Conservation (phyloP, 352 stramenopile genomes). For the Pythium monospermum region DNA sequence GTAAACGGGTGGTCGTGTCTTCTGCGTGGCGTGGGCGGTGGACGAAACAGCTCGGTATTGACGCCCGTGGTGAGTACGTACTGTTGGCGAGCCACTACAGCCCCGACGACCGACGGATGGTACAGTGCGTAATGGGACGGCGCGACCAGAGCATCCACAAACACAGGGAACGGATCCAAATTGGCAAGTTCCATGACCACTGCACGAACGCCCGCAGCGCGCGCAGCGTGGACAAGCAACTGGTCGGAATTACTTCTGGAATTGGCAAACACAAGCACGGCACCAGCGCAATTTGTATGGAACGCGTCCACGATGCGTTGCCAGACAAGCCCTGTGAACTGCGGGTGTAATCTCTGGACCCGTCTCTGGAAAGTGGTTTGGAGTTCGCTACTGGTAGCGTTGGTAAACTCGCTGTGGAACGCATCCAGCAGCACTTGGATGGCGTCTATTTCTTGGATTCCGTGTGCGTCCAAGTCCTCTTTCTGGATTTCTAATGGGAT, state of each 20-base stretch:
- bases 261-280: slow-evolving; percentile 48
- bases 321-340: slow-evolving; percentile 28
- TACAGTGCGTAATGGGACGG: slow-evolving; percentile 44
- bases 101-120: slow-evolving; percentile 34
- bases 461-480: slow-evolving; percentile 1
- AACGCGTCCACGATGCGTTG: slow-evolving; percentile 20
- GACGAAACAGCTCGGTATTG: slow-evolving; percentile 31
- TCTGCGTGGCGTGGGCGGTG: too few relatives aligned
- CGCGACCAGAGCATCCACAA: slow-evolving; percentile 44
- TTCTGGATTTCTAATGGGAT: slow-evolving; percentile 7
- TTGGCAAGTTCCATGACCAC: slow-evolving; percentile 55
- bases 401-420: slow-evolving; percentile 12
- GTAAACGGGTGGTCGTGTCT: not conserved
- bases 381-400: not conserved
- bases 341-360: slow-evolving; percentile 20
- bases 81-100: slow-evolving; percentile 17
- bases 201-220: slow-evolving; percentile 28
- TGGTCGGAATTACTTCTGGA: slow-evolving; percentile 28
- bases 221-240: slow-evolving; percentile 29
- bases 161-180: slow-evolving; percentile 27
- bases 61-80: slow-evolving; percentile 43
- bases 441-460: not conserved
- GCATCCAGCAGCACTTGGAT: slow-evolving; percentile 6
- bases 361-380: not conserved
- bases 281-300: slow-evolving; percentile 22